phyloP scores from a whole-genome alignment of 176 grass and related monocot genomes.

The Oryza glaberrima region DNA sequence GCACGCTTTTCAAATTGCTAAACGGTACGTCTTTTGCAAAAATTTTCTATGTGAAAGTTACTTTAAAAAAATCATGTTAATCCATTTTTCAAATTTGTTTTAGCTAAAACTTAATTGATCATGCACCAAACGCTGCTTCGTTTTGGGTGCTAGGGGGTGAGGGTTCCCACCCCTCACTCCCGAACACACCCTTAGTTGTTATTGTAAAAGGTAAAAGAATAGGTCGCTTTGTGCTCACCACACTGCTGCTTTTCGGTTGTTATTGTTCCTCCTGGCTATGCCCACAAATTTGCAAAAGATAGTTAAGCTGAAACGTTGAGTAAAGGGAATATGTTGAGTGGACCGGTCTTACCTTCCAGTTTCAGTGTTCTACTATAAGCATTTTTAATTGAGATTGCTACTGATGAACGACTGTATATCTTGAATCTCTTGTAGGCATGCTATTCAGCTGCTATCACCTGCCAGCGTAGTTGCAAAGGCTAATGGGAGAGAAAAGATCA shows the following conservation, averaged over 20 bases:
- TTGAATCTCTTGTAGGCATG: constrained; percentile 64
- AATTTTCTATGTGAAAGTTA: too few relatives aligned
- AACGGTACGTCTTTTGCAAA: too few relatives aligned
- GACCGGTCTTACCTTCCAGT: neutral
- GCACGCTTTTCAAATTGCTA: too few relatives aligned
- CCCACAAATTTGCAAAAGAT: neutral
- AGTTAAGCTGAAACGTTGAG: neutral
- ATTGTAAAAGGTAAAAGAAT: constrained; percentile 79
- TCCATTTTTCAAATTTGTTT: too few relatives aligned
- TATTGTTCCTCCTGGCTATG: constrained; percentile 18
- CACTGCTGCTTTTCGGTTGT: constrained; percentile 45
- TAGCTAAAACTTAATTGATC: too few relatives aligned
- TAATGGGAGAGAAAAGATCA: constrained; percentile 93
- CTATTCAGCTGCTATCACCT: constrained; percentile 86
- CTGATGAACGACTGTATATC: neutral
- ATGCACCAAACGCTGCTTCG: too few relatives aligned
- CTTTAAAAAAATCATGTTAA: too few relatives aligned
- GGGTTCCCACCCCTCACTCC: too few relatives aligned
- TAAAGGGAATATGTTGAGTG: neutral
- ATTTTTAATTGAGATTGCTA: neutral
- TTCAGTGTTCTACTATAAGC: neutral
- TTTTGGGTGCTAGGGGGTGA: too few relatives aligned
- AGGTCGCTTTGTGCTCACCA: constrained; percentile 58
- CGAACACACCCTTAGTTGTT: neutral
- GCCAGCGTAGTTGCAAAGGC: constrained; percentile 76